A percentile compares a stretch with the other conserved stretches of the same genome.
phyloP scores from a whole-genome alignment of 106 monocot species.

The Allium cepa region DNA sequence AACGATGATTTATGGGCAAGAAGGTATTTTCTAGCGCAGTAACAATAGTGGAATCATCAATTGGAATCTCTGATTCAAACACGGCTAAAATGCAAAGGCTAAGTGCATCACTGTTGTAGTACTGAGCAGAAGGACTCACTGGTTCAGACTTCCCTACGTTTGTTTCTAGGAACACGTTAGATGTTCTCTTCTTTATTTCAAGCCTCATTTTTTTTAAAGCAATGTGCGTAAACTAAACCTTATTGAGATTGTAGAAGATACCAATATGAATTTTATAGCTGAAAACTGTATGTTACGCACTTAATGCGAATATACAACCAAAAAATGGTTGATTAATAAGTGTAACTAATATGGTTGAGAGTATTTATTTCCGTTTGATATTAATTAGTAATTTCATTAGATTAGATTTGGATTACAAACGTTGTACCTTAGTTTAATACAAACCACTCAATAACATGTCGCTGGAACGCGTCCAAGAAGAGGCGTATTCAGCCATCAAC shows the following conservation, averaged over 20 bases:
- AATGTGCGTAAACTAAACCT: not conserved
- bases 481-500: too few relatives aligned
- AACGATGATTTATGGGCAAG: slow-evolving; percentile 50
- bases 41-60: slow-evolving; percentile 46
- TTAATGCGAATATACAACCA: too few relatives aligned
- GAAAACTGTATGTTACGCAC: too few relatives aligned
- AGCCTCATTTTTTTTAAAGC: not conserved
- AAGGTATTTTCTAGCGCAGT: slow-evolving; percentile 29
- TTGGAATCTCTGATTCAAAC: slow-evolving; percentile 48
- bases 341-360: too few relatives aligned
- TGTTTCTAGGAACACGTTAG: not conserved
- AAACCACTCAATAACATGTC: too few relatives aligned
- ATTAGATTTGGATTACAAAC: too few relatives aligned
- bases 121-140: slow-evolving; percentile 69
- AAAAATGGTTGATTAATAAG: too few relatives aligned
- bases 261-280: too few relatives aligned
- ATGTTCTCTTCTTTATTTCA: not conserved
- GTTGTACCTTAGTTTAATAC: too few relatives aligned
- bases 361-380: too few relatives aligned
- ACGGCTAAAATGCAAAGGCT: slow-evolving; percentile 33
- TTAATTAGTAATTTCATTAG: too few relatives aligned
- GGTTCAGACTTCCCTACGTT: slow-evolving; percentile 13
- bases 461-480: too few relatives aligned
- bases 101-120: slow-evolving; percentile 59
- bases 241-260: not conserved